These are phyloP conservation scores for Prunus campanulata DNA, from an alignment of 306 rosid genomes.

Conservation along the genomic window DNA sequence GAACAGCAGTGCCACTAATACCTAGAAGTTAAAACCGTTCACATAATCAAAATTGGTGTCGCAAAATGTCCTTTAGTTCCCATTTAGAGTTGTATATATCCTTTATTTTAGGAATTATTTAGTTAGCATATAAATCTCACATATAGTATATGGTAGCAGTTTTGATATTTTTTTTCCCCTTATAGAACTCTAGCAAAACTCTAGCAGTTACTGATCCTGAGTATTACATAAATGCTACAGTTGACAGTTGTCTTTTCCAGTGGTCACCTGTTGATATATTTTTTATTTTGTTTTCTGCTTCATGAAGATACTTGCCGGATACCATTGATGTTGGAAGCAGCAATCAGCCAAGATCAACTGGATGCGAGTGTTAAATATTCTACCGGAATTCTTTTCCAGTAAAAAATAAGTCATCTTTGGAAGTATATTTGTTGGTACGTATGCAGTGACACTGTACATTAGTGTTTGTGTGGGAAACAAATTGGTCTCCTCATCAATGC, in stretches of 20 bases:
- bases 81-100: background rate
- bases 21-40: background rate
- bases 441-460: constrained; percentile 50
- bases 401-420: constrained; percentile 35
- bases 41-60: background rate
- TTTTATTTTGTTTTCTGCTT: constrained; percentile 6
- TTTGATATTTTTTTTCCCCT: no score
- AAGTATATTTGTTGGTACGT: constrained; percentile 29
- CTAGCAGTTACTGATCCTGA: no score
- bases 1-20: background rate
- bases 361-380: constrained; percentile 81
- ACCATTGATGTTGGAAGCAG: constrained; percentile 86
- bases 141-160: no score
- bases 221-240: background rate
- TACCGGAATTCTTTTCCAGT: constrained; percentile 37
- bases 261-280: background rate
- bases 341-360: constrained; percentile 78
- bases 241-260: background rate
- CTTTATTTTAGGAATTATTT: background rate
- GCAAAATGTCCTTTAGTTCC: background rate
- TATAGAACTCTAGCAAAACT: no score
- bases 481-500: constrained; percentile 39
- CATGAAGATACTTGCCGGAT: constrained; percentile 88
- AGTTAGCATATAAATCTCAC: background rate
- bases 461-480: constrained; percentile 46